Conservation (phyloP, 2,329 filamentous ascomycete species). For the Fusarium anguioides region DNA sequence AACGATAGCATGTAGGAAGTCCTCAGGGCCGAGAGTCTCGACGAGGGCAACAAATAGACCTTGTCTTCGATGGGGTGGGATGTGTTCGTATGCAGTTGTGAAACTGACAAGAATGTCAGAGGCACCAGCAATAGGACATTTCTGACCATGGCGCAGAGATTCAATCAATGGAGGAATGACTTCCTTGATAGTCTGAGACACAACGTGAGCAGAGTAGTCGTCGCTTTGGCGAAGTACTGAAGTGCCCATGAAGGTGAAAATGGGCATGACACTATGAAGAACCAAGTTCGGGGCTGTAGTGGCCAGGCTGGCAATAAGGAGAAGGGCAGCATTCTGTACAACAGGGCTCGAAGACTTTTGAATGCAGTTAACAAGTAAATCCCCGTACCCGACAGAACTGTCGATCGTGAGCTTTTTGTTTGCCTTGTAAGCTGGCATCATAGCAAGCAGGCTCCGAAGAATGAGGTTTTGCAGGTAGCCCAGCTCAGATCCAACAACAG, state of each 20-base stretch:
- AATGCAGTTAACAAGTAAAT: constrained; percentile 93
- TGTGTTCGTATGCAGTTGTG: constrained; percentile 94
- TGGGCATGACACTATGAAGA: constrained; percentile 97
- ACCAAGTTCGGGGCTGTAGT: constrained; percentile 90
- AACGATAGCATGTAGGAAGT: constrained; percentile 88
- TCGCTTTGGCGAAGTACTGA: constrained; percentile 93
- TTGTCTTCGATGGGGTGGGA: constrained; percentile 85
- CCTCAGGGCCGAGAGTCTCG: constrained; percentile 83
- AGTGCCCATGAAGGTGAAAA: constrained; percentile 97
- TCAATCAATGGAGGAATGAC: constrained; percentile 92
- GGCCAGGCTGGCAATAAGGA: constrained; percentile 88
- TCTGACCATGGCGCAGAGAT: constrained; percentile 83
- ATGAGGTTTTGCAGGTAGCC: constrained; percentile 91
- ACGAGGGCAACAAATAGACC: constrained; percentile 87
- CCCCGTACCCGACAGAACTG: constrained; percentile 82
- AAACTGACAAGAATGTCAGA: constrained; percentile 95
- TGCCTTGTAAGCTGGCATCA: constrained; percentile 80
- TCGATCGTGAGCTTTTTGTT: constrained; percentile 74
- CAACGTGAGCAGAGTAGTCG: constrained; percentile 96
- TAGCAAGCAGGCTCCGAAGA: constrained; percentile 82
- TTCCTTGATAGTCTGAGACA: constrained; percentile 92
- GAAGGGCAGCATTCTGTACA: constrained; percentile 90
- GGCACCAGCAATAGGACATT: constrained; percentile 81
- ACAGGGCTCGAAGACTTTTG: constrained; percentile 91
- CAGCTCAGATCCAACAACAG: constrained; percentile 84